Percentiles rank a stretch among this genome's conserved stretches.
These are phyloP conservation scores for Colletotrichum paranaense DNA, from an alignment of 2,329 filamentous ascomycete species.

Conservation along the genomic window DNA sequence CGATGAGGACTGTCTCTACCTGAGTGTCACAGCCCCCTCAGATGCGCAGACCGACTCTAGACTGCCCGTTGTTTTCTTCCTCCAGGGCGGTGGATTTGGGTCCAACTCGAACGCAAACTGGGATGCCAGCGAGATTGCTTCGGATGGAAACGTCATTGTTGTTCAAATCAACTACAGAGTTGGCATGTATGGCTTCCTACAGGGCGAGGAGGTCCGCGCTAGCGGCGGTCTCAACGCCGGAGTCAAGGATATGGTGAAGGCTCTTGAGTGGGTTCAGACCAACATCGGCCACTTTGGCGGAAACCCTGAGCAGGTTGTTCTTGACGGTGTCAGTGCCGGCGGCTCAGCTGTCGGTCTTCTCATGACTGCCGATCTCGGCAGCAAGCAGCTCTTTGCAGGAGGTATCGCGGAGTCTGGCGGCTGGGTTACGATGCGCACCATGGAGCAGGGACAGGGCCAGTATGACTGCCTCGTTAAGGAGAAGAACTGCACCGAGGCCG, in stretches of 20 bases:
- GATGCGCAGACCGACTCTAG: conserved; percentile 58
- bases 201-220: conserved; percentile 31
- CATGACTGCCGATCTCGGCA: conserved; percentile 65
- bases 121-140: conserved; percentile 70
- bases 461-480: conserved; percentile 58
- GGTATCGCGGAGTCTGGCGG: conserved; percentile 64
- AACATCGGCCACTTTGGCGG: conserved; percentile 77
- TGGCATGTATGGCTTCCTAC: conserved; percentile 78
- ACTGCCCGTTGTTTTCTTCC: conserved; percentile 71
- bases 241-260: conserved; percentile 55
- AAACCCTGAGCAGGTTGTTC: conserved; percentile 73
- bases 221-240: conserved; percentile 31
- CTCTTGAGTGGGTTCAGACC: conserved; percentile 75
- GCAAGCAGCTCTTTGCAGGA: conserved; percentile 61
- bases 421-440: conserved; percentile 58
- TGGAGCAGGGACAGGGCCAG: conserved; percentile 55
- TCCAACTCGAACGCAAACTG: conserved; percentile 59
- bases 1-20: conserved; percentile 76
- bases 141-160: conserved; percentile 71
- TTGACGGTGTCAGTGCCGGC: conserved; percentile 77
- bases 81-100: conserved; percentile 73
- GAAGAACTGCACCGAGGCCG: conserved; percentile 37
- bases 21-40: conserved; percentile 72
- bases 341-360: conserved; percentile 73
- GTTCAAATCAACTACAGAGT: conserved; percentile 84